Evolutionary conservation across 148 eudicot species (phyloP).

Genomic region (Tetragonia tetragonoides): DNA sequence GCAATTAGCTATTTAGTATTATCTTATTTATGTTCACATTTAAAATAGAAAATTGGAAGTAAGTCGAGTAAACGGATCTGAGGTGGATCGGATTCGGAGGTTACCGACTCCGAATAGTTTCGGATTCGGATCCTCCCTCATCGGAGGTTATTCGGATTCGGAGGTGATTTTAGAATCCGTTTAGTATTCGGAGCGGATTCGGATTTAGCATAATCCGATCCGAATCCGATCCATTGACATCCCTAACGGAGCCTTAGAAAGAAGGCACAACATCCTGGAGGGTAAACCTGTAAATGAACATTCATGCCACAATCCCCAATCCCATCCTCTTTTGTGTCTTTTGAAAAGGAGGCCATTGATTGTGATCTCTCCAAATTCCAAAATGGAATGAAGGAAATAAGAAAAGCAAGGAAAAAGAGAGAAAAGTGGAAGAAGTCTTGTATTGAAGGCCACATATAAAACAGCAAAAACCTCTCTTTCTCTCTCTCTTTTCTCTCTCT

Average conservation of each 20-base stretch:
- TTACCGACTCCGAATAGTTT: too few relatives aligned
- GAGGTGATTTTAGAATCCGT: too few relatives aligned
- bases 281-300: conserved; percentile 4
- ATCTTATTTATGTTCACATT: too few relatives aligned
- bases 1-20: too few relatives aligned
- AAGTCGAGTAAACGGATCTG: too few relatives aligned
- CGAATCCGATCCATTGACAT: too few relatives aligned
- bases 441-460: conserved; percentile 39
- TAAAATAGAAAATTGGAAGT: too few relatives aligned
- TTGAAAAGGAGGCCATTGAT: conserved; percentile 14
- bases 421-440: conserved; percentile 51
- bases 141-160: too few relatives aligned
- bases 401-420: conserved; percentile 28
- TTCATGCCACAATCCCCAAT: not conserved
- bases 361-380: not conserved
- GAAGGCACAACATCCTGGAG: not conserved
- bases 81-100: too few relatives aligned
- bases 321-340: not conserved
- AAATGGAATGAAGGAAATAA: conserved; percentile 21
- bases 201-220: too few relatives aligned
- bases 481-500: not conserved
- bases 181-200: too few relatives aligned
- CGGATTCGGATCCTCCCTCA: too few relatives aligned
- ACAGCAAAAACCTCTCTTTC: conserved; percentile 8
- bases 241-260: not conserved